These are phyloP conservation scores for Rusavskia elegans DNA, from an alignment of 495 filamentous ascomycete genomes.

Conservation along the genomic window DNA sequence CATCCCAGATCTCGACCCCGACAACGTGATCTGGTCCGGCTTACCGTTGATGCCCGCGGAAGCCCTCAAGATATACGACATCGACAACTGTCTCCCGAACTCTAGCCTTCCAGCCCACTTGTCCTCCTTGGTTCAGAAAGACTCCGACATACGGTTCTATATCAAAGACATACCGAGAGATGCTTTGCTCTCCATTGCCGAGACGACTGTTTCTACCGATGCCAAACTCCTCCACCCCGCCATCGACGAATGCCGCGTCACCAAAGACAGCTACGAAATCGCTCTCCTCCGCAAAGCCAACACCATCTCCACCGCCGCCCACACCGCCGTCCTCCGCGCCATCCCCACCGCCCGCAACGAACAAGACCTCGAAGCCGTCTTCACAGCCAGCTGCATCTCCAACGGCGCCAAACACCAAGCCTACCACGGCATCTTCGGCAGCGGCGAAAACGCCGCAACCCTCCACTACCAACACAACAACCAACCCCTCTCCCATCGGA, in stretches of 20 bases:
- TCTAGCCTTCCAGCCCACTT: slow-evolving; percentile 55
- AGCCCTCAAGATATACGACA: slow-evolving; percentile 60
- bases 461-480: slow-evolving; percentile 81
- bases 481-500: slow-evolving; percentile 44
- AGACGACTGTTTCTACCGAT: slow-evolving; percentile 7
- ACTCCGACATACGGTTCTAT: slow-evolving; percentile 22
- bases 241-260: slow-evolving; percentile 54
- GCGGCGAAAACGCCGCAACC: slow-evolving; percentile 59
- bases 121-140: slow-evolving; percentile 20
- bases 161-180: slow-evolving; percentile 15
- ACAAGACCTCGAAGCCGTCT: slow-evolving; percentile 65
- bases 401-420: slow-evolving; percentile 61
- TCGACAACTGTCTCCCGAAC: slow-evolving; percentile 58
- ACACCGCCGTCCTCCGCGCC: slow-evolving; percentile 45
- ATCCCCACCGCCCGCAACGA: slow-evolving; percentile 54
- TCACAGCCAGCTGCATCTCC: slow-evolving; percentile 51
- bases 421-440: slow-evolving; percentile 74
- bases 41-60: slow-evolving; percentile 65
- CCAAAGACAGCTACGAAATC: slow-evolving; percentile 74
- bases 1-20: slow-evolving; percentile 77
- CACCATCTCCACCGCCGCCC: slow-evolving; percentile 55
- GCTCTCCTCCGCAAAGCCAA: slow-evolving; percentile 65
- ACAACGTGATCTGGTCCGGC: slow-evolving; percentile 91
- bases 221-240: slow-evolving; percentile 25
- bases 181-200: not conserved